phyloP scores from a whole-genome alignment of 2,329 filamentous ascomycete genomes.

The Stagonosporopsis cucurbitacearum region DNA sequence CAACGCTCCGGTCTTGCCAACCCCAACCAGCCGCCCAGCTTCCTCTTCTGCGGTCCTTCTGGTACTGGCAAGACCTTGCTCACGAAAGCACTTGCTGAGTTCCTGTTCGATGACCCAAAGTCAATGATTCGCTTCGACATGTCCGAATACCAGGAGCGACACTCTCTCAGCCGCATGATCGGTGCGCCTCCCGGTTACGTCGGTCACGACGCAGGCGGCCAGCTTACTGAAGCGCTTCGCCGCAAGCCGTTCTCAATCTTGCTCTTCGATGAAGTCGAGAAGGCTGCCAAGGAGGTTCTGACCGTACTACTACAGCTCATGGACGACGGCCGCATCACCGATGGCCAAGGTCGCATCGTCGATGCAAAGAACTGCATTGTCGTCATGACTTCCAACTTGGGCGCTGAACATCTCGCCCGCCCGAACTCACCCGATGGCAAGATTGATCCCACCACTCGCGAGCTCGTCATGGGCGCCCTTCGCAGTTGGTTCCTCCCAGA shows the following conservation, averaged over 20 bases:
- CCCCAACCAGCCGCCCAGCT: slow-evolving; percentile 95
- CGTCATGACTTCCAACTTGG: slow-evolving; percentile 98
- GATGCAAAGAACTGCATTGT: slow-evolving; percentile 99
- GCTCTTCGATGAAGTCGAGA: slow-evolving; percentile 97
- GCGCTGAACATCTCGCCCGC: slow-evolving; percentile 89
- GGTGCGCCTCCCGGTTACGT: slow-evolving; percentile 97
- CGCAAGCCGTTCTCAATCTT: slow-evolving; percentile 97
- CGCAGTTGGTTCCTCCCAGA: slow-evolving; percentile 97
- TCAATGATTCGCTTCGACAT: slow-evolving; percentile 99
- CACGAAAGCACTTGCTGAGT: slow-evolving; percentile 95
- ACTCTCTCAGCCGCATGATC: slow-evolving; percentile 95
- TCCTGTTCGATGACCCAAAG: slow-evolving; percentile 96
- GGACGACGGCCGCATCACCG: slow-evolving; percentile 98
- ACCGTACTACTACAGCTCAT: slow-evolving; percentile 99
- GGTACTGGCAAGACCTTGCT: slow-evolving; percentile 98
- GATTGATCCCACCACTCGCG: slow-evolving; percentile 83
- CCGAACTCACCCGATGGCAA: slow-evolving; percentile 78
- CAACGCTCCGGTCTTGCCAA: slow-evolving; percentile 94
- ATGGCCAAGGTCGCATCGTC: slow-evolving; percentile 92
- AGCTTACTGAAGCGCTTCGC: slow-evolving; percentile 92
- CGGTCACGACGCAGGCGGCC: slow-evolving; percentile 92
- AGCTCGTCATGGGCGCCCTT: slow-evolving; percentile 88
- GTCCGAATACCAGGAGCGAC: slow-evolving; percentile 98
- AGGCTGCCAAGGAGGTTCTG: slow-evolving; percentile 95
- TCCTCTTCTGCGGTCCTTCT: slow-evolving; percentile 98